These are phyloP conservation scores for Zoysia japonica DNA, from an alignment of 176 grass and related monocot species.

Conservation along the genomic window DNA sequence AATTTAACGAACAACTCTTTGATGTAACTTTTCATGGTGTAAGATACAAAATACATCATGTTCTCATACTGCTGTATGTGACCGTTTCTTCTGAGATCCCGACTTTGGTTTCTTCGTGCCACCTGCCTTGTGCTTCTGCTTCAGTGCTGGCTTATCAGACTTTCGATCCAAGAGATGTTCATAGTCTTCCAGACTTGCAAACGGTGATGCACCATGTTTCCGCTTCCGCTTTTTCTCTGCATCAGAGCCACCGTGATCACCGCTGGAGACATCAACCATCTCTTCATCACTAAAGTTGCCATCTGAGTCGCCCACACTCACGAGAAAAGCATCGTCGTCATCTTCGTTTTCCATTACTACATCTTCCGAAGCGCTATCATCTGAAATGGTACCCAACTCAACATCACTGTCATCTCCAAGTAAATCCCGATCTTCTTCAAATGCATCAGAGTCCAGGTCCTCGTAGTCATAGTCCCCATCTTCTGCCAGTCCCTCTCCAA, in stretches of 20 bases:
- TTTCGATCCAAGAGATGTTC: slow-evolving; percentile 62
- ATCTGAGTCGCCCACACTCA: slow-evolving; percentile 37
- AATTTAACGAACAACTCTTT: slow-evolving; percentile 8
- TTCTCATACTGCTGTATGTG: slow-evolving; percentile 42
- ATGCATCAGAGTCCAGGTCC: slow-evolving; percentile 66
- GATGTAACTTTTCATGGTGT: neutral
- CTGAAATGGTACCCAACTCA: slow-evolving; percentile 48
- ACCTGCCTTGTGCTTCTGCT: slow-evolving; percentile 42
- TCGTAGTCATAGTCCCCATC: slow-evolving; percentile 81
- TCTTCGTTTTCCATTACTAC: slow-evolving; percentile 32
- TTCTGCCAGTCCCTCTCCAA: slow-evolving; percentile 36
- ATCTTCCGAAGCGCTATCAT: slow-evolving; percentile 11
- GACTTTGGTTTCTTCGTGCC: slow-evolving; percentile 33
- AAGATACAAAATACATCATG: neutral
- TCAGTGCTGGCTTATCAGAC: neutral
- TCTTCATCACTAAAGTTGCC: slow-evolving; percentile 28
- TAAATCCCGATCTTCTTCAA: slow-evolving; percentile 81
- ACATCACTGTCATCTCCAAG: slow-evolving; percentile 73
- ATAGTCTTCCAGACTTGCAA: slow-evolving; percentile 83
- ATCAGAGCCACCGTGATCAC: neutral
- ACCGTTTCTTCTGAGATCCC: slow-evolving; percentile 40
- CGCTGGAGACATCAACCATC: neutral
- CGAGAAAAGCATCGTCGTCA: slow-evolving; percentile 14
- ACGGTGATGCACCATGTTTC: slow-evolving; percentile 59
- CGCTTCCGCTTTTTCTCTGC: slow-evolving; percentile 46